phyloP scores from a whole-genome alignment of 768 basidiomycete species.

The Termitomyces sp. region DNA sequence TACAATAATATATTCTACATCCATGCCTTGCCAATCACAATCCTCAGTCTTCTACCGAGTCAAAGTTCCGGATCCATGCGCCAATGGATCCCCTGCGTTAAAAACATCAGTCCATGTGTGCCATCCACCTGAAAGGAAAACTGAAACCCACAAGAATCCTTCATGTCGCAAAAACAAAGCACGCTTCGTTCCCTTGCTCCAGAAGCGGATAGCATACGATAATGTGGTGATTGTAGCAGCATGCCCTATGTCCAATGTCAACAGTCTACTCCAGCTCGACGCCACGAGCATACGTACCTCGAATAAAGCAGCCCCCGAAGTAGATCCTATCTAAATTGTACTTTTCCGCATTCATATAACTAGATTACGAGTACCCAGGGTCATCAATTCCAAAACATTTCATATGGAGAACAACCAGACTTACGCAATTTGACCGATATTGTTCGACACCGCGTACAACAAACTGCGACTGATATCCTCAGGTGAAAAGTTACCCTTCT shows the following conservation, averaged over 20 bases:
- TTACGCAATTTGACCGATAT: slow-evolving; percentile 99
- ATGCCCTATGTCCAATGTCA: slow-evolving; percentile 57
- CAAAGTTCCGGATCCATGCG: slow-evolving; percentile 97
- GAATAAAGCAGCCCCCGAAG: slow-evolving; percentile 98
- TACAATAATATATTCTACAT: slow-evolving; percentile 12
- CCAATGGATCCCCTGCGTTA: slow-evolving; percentile 79
- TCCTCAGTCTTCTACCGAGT: slow-evolving; percentile 27
- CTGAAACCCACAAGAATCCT: slow-evolving; percentile 81
- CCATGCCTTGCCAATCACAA: slow-evolving; percentile 1
- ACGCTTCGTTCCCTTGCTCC: slow-evolving; percentile 96
- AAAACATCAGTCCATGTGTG: slow-evolving; percentile 11
- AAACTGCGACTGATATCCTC: slow-evolving; percentile 95
- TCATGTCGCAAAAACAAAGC: slow-evolving; percentile 97
- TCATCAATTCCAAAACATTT: background rate
- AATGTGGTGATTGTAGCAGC: slow-evolving; percentile 95
- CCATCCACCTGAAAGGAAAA: slow-evolving; percentile 10
- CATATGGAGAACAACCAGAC: slow-evolving; percentile 28
- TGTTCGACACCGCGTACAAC: slow-evolving; percentile 95
- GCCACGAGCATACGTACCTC: slow-evolving; percentile 53
- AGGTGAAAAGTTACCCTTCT: slow-evolving; percentile 74
- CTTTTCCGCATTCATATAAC: slow-evolving; percentile 99
- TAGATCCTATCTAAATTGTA: slow-evolving; percentile 95
- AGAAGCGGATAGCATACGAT: slow-evolving; percentile 98
- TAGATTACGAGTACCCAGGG: slow-evolving; percentile 24
- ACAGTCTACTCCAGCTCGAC: slow-evolving; percentile 4